Evolutionary conservation across 805 yeast species (phyloP).

Genomic region (Teunomyces stri): DNA sequence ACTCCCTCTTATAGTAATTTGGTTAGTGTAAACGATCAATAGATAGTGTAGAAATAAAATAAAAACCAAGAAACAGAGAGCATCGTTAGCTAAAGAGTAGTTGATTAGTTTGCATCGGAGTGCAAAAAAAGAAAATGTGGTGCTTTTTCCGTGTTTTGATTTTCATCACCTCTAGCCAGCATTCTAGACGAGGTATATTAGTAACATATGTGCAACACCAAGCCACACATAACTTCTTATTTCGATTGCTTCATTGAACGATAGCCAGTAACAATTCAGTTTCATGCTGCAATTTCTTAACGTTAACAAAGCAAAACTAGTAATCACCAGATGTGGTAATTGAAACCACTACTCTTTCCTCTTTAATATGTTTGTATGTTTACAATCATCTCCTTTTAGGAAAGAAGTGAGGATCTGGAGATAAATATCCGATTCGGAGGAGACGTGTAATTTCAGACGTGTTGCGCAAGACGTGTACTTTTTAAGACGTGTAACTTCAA

Average conservation of each 20-base stretch:
- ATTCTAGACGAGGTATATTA: background rate
- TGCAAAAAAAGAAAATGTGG: background rate
- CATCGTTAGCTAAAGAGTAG: background rate
- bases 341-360: background rate
- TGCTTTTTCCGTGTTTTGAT: background rate
- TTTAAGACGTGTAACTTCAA: conserved; percentile 1
- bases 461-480: conserved; percentile 2
- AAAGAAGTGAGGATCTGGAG: background rate
- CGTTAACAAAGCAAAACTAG: background rate
- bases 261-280: background rate
- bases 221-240: too few species aligned
- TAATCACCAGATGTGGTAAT: background rate
- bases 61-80: background rate
- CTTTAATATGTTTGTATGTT: background rate
- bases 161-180: background rate
- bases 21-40: conserved; percentile 6
- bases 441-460: conserved; percentile 1
- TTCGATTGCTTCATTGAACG: background rate
- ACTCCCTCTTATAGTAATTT: conserved; percentile 12
- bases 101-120: too few species aligned
- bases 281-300: background rate
- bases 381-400: background rate
- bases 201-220: background rate
- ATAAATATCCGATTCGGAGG: background rate
- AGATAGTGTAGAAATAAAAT: background rate